A percentile compares a stretch with the other conserved stretches of the same genome.
Conservation (phyloP, 2,329 filamentous ascomycete genomes). For the Xylariales sp. region DNA sequence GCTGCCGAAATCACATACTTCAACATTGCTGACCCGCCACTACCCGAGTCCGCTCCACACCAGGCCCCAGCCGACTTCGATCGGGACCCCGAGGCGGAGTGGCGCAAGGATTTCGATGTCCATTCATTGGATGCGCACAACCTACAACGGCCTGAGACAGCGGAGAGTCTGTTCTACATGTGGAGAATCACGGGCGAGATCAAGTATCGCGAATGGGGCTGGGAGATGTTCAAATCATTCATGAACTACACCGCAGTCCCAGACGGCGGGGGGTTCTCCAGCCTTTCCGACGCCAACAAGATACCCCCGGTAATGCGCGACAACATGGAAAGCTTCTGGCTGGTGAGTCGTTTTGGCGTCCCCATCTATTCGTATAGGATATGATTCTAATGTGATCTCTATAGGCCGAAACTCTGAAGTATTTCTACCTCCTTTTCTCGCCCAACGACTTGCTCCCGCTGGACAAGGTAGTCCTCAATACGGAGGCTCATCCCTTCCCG, state of each 20-base stretch:
- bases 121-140: conserved; percentile 90
- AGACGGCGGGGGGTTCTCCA: conserved; percentile 84
- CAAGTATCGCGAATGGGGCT: conserved; percentile 94
- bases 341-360: conserved; percentile 67
- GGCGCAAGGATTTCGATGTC: conserved; percentile 83
- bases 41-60: conserved; percentile 67
- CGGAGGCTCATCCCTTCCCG: conserved; percentile 91
- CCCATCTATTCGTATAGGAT: background rate
- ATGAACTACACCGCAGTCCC: conserved; percentile 84
- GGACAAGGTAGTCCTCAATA: conserved; percentile 91
- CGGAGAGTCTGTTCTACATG: conserved; percentile 98
- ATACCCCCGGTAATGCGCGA: conserved; percentile 78
- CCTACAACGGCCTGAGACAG: conserved; percentile 92
- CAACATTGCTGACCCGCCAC: conserved; percentile 75
- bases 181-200: conserved; percentile 95
- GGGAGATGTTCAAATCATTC: conserved; percentile 97
- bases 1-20: conserved; percentile 96
- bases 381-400: conserved; percentile 22
- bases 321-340: conserved; percentile 99
- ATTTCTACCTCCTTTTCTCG: conserved; percentile 95
- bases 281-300: conserved; percentile 77
- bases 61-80: conserved; percentile 63
- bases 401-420: conserved; percentile 95
- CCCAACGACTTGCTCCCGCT: conserved; percentile 84
- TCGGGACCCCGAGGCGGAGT: conserved; percentile 66